These are phyloP conservation scores for Teunomyces stri DNA, from an alignment of 805 yeast genomes.

Conservation along the genomic window DNA sequence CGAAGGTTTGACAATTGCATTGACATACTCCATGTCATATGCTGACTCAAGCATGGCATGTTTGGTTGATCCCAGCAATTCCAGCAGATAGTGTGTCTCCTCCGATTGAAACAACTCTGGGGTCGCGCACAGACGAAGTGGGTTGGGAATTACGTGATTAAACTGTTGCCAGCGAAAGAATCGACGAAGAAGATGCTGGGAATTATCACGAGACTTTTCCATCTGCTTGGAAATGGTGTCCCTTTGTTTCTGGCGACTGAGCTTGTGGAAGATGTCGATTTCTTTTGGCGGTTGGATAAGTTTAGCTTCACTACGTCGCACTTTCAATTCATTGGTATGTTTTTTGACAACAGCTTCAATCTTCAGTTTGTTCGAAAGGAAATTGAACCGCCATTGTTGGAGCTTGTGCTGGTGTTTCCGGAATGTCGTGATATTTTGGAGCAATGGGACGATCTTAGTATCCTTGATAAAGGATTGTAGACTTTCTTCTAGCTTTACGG, in stretches of 20 bases:
- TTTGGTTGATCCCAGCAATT: constrained; percentile 25
- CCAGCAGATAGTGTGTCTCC: constrained; percentile 9
- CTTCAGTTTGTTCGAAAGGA: constrained; percentile 4
- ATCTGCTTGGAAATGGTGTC: constrained; percentile 14
- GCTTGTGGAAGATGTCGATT: constrained; percentile 3
- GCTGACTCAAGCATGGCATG: constrained; percentile 19
- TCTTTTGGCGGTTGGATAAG: constrained; percentile 1
- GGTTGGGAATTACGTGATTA: constrained; percentile 27
- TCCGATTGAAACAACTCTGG: constrained; percentile 11
- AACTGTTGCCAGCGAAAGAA: constrained; percentile 29
- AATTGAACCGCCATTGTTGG: constrained; percentile 19
- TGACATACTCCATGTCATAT: constrained; percentile 32
- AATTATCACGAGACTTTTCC: constrained; percentile 12
- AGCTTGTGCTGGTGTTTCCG: constrained; percentile 4
- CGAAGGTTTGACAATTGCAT: constrained; percentile 30
- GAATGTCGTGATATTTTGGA: constrained; percentile 1
- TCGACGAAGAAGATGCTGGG: constrained; percentile 21
- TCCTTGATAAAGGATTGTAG: background rate
- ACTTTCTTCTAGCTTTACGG: background rate
- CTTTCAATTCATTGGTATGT: constrained; percentile 4
- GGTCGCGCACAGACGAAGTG: constrained; percentile 30
- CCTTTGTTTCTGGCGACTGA: constrained; percentile 9
- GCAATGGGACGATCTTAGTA: background rate
- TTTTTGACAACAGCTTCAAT: constrained; percentile 11
- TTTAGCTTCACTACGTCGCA: constrained; percentile 6